Evolutionary conservation across 2,329 filamentous ascomycete species (phyloP).

Genomic region (Colletotrichum phormii): DNA sequence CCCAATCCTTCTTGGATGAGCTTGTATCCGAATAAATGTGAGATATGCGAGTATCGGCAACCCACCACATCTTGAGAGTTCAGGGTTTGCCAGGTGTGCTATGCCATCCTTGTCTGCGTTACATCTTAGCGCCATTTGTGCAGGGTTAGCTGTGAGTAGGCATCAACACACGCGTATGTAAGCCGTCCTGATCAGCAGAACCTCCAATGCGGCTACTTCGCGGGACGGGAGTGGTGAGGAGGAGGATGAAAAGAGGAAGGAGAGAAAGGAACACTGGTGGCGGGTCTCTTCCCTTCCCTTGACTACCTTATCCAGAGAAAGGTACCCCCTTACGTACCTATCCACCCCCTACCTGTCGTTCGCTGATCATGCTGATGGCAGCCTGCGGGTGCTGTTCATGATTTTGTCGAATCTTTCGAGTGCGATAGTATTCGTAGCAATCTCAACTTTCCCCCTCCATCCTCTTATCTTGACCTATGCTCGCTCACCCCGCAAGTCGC

Average conservation of each 20-base stretch:
- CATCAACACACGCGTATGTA: neutral
- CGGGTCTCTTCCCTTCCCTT: neutral
- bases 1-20: neutral
- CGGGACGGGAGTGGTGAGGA: neutral
- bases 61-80: neutral
- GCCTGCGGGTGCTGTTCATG: constrained; percentile 20
- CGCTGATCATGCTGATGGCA: constrained; percentile 22
- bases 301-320: too few species aligned
- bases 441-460: constrained; percentile 13
- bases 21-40: neutral
- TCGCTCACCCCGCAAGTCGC: neutral
- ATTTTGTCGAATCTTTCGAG: constrained; percentile 29
- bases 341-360: constrained; percentile 5
- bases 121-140: neutral
- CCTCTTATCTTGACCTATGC: neutral
- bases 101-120: neutral
- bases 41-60: neutral
- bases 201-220: neutral
- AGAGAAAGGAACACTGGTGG: neutral
- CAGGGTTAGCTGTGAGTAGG: neutral
- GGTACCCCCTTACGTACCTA: neutral
- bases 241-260: neutral
- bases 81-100: neutral
- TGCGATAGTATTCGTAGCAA: neutral
- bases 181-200: neutral